phyloP scores from a whole-genome alignment of 192 early-diverging fungal species.

The Globomyces pollinis-pini region DNA sequence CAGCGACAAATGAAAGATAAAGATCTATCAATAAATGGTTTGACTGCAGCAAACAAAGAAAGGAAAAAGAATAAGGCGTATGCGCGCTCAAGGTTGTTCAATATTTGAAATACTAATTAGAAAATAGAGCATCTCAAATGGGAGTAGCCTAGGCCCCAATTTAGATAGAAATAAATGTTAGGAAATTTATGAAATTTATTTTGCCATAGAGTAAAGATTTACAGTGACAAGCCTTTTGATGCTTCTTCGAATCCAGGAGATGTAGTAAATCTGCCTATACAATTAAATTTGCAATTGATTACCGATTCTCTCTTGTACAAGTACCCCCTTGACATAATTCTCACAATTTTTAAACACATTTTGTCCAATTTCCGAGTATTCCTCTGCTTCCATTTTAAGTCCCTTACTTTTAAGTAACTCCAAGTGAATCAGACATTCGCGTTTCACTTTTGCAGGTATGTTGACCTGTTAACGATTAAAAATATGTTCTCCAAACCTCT shows the following conservation, averaged over 20 bases:
- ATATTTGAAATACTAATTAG: neutral
- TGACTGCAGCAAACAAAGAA: neutral
- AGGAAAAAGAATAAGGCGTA: neutral
- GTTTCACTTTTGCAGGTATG: conserved; percentile 11
- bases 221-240: neutral
- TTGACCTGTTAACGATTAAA: neutral
- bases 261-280: neutral
- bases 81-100: neutral
- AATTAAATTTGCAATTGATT: neutral
- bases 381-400: conserved; percentile 9
- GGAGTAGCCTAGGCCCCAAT: conserved; percentile 4
- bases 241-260: neutral
- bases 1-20: conserved; percentile 4
- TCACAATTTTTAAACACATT: conserved; percentile 8
- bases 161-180: neutral
- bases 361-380: neutral
- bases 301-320: conserved; percentile 10
- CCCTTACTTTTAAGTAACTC: conserved; percentile 6
- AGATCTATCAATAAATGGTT: neutral
- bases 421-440: conserved; percentile 10
- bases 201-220: neutral
- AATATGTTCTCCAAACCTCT: conserved; percentile 3
- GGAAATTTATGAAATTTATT: neutral
- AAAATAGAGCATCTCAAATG: conserved; percentile 8
- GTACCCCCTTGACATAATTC: conserved; percentile 2